phyloP scores from a whole-genome alignment of 2,329 filamentous ascomycete species.

The Clonostachys byssicola region DNA sequence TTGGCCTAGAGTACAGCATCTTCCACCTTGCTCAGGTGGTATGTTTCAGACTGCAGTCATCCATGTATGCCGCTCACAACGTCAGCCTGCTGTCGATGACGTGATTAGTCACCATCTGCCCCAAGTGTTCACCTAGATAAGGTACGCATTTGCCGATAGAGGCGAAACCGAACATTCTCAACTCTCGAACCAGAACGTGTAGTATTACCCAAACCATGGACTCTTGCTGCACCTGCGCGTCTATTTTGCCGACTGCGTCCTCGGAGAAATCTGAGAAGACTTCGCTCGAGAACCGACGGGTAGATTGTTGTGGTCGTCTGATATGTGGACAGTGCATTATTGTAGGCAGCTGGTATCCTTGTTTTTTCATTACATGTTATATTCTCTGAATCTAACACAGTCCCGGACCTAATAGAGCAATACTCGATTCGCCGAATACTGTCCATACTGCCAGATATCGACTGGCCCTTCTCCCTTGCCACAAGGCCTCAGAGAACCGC shows the following conservation, averaged over 20 bases:
- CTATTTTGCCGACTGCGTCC: slow-evolving; percentile 49
- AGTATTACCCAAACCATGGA: slow-evolving; percentile 18
- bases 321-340: slow-evolving; percentile 70
- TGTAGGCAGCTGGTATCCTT: slow-evolving; percentile 30
- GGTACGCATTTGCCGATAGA: too few relatives aligned
- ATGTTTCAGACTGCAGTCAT: too few relatives aligned
- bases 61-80: too few relatives aligned
- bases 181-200: too few relatives aligned
- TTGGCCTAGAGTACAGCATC: too few relatives aligned
- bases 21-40: too few relatives aligned
- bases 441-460: slow-evolving; percentile 75
- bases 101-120: too few relatives aligned
- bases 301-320: slow-evolving; percentile 65
- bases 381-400: not conserved
- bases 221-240: slow-evolving; percentile 69
- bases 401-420: slow-evolving; percentile 42
- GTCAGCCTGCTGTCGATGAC: too few relatives aligned
- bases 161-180: too few relatives aligned
- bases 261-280: slow-evolving; percentile 51
- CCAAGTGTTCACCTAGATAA: too few relatives aligned
- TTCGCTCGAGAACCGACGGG: slow-evolving; percentile 51
- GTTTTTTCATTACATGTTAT: not conserved
- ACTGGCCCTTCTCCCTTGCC: slow-evolving; percentile 50
- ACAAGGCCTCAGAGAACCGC: slow-evolving; percentile 65
- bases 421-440: slow-evolving; percentile 60